Evolutionary conservation across 768 basidiomycete species (phyloP).

Genomic region (Suillus luteus): DNA sequence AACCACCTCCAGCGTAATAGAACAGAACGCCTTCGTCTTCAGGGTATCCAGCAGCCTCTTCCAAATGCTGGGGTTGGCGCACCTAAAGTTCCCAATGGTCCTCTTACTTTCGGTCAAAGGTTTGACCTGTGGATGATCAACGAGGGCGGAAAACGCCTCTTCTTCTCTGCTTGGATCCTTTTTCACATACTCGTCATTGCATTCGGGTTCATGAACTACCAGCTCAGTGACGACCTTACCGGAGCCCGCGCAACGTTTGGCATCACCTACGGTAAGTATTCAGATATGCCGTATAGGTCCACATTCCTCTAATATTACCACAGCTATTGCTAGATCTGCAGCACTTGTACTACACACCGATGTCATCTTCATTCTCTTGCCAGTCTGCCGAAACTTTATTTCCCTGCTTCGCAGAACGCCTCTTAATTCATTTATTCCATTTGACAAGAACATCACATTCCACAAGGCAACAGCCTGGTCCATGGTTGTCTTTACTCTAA

Average conservation of each 20-base stretch:
- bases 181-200: slow-evolving; percentile 77
- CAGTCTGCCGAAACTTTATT: slow-evolving; percentile 94
- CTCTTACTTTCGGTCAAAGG: slow-evolving; percentile 45
- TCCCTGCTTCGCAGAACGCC: slow-evolving; percentile 85
- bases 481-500: slow-evolving; percentile 72
- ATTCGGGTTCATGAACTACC: slow-evolving; percentile 79
- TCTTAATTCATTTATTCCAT: slow-evolving; percentile 84
- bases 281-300: neutral
- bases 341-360: slow-evolving; percentile 92
- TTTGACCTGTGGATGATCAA: slow-evolving; percentile 90
- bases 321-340: slow-evolving; percentile 85
- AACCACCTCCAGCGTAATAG: slow-evolving; percentile 79
- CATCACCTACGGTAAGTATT: slow-evolving; percentile 67
- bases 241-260: slow-evolving; percentile 74
- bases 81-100: slow-evolving; percentile 35
- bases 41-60: slow-evolving; percentile 75
- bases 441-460: slow-evolving; percentile 91
- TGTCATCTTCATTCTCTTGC: slow-evolving; percentile 91
- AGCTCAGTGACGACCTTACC: slow-evolving; percentile 73
- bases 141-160: slow-evolving; percentile 78
- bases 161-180: slow-evolving; percentile 80
- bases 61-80: slow-evolving; percentile 32
- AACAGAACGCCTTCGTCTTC: slow-evolving; percentile 79
- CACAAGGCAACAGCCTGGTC: slow-evolving; percentile 93
- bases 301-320: neutral